Percentiles rank a stretch among this genome's conserved stretches.
phyloP scores from a whole-genome alignment of 208 protist species.

The Wallacemonas collosoma region DNA sequence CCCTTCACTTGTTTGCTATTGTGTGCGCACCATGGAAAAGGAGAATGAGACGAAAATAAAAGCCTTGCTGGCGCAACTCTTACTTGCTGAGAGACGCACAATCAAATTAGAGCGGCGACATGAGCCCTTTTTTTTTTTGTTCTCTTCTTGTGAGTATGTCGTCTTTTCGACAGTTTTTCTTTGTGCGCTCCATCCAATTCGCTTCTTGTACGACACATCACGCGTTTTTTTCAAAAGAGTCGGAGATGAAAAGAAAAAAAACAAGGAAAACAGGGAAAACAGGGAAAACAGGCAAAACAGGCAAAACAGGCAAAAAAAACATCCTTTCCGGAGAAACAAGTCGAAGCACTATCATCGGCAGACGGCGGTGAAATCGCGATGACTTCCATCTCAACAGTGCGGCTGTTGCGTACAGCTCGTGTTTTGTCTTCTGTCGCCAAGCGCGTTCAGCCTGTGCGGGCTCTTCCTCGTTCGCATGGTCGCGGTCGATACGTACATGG shows the following conservation, averaged over 20 bases:
- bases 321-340: too few species aligned
- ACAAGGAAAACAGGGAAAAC: not conserved
- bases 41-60: not conserved
- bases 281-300: not conserved
- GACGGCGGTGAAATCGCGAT: too few species aligned
- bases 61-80: not conserved
- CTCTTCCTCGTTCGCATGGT: too few species aligned
- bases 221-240: too few species aligned
- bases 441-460: too few species aligned
- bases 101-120: not conserved
- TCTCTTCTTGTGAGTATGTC: conserved; percentile 1
- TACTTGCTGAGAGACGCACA: not conserved
- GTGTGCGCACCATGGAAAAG: not conserved
- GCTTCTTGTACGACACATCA: too few species aligned
- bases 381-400: too few species aligned
- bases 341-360: too few species aligned
- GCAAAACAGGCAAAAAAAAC: not conserved
- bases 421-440: too few species aligned
- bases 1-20: not conserved
- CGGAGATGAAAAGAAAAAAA: not conserved
- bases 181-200: too few species aligned
- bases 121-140: conserved; percentile 8
- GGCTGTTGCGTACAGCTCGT: too few species aligned
- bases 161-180: not conserved
- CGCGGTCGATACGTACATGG: too few species aligned